Percentiles rank a stretch among this genome's conserved stretches.
phyloP scores from a whole-genome alignment of 2,329 filamentous ascomycete genomes.

The Talaromyces pinophilus region DNA sequence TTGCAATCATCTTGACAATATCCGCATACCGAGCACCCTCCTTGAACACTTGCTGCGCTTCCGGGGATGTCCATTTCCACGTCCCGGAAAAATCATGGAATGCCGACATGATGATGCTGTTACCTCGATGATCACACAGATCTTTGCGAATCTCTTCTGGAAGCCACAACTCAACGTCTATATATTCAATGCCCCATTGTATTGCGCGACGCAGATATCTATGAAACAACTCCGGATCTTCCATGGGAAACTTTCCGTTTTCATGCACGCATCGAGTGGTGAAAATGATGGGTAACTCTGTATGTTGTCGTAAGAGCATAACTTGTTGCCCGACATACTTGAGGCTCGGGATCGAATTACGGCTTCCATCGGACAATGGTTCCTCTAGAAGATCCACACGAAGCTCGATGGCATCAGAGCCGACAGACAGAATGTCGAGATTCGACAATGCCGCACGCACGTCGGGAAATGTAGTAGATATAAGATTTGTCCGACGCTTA shows the following conservation, averaged over 20 bases:
- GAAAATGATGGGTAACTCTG: conserved; percentile 86
- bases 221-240: conserved; percentile 72
- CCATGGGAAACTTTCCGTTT: conserved; percentile 83
- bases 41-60: conserved; percentile 71
- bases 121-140: conserved; percentile 70
- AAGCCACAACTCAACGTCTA: conserved; percentile 85
- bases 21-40: conserved; percentile 74
- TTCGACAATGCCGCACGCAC: conserved; percentile 80
- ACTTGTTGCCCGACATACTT: conserved; percentile 85
- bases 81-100: conserved; percentile 85
- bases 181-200: conserved; percentile 87
- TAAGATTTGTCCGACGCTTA: conserved; percentile 78
- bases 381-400: conserved; percentile 80
- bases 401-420: conserved; percentile 81
- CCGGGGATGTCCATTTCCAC: conserved; percentile 77
- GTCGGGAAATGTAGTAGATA: conserved; percentile 86
- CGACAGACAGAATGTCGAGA: conserved; percentile 82
- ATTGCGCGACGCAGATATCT: conserved; percentile 80
- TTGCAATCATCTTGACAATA: conserved; percentile 88
- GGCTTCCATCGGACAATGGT: conserved; percentile 62
- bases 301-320: conserved; percentile 79
- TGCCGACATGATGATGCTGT: conserved; percentile 85
- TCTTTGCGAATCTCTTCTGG: conserved; percentile 71
- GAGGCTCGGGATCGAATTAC: conserved; percentile 70
- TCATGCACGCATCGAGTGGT: conserved; percentile 80